Evolutionary conservation across 2,329 filamentous ascomycete genomes (phyloP), one percentile per base, ranked within the genome.

Genomic region (Amauroascus niger): DNA sequence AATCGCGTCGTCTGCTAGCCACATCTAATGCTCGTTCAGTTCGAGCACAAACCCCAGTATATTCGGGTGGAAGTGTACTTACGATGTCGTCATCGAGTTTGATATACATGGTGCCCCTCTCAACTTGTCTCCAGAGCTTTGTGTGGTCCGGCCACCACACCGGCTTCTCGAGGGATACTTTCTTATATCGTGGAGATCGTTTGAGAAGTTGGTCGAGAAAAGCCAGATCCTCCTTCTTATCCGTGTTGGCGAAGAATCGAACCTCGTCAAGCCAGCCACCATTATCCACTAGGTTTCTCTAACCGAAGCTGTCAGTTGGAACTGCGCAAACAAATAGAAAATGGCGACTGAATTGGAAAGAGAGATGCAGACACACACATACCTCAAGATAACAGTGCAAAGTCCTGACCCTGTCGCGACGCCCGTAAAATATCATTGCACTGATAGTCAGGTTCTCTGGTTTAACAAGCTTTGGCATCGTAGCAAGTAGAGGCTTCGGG

Each of bases 371-470:
- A n/a, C n/a, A n/a, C n/a, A n/a, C n/a, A n/a, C 37, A 13, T 45
- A 55, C 54, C 49, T 55, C 54, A 18, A 55, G 44, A 39, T 55
- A 55, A 11, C 54, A 55, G 32, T 55, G 45, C 28, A 55, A 26
- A n/a, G 49, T 30, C 22, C 26, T 48, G 30, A 49, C 54, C 13
- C 54, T 26, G 49, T 49, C 45, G n/a, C 54, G 54, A 26, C 54
- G 44, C 20, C 54, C 54, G 26, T 45, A 55, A 13, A 55, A 55
- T 8, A 55, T 28, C 54, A 55, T 55, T 16, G 35, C 54, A n/a
- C 37, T 55, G 22, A 55, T 53, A 24, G 46, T 53, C 22, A 53
- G 20, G 32, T 53, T 49, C 6, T 43, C 47, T 5, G 54, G 54
- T 33, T 55, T 55, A 24, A 49, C 49, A 26, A 55, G 20, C 5